Base-by-base conservation (phyloP, 352 stramenopile genomes). In the Pythium scleroteichum region DNA sequence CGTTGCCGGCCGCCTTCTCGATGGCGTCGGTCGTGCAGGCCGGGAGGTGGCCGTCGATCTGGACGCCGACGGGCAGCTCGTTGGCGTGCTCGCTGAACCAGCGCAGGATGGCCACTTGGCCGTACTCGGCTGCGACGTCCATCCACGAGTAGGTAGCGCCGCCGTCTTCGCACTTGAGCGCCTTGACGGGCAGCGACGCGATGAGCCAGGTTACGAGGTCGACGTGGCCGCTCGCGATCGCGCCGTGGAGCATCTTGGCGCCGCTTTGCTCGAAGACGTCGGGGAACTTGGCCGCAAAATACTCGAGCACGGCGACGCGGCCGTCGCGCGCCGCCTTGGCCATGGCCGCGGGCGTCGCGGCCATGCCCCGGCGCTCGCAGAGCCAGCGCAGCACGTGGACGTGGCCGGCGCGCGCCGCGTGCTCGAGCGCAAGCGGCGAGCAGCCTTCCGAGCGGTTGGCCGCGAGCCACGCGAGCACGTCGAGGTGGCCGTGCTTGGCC, bases 81-180 rank as follows among this genome's bases (percentile, higher is more conserved):
- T 68, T 79, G 4, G 69, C 65, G 58, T 90, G 78, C 33, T 88
- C 76, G 53, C 82, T 75, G 27, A 90, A 85, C 80, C 78, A 90
- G 62, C 75, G 81, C 19, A 90, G 68, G 24, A 88, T 85, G 29
- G 47, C 61, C 29, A 87, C 72, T 52, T 88, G 80, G 16, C 80
- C 80, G 66, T 82, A 87, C 40, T 88, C 72, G 14, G 76, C 82
- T 22, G 80, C 80, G 51, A 90, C 80, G 46, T 90, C 76, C 76
- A 90, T 85, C 80, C 80, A 90, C 26, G 80, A 88, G 35, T 71
- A 59, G 14, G 48, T 70, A 8, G 74, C 75, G 40, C 75, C 72
- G 42, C 59, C 68, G 33, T 82, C 78, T 32, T 88, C 78, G 38
- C 78, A 87, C 63, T 90, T 90, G 50, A 90, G 75, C 51, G 80